These are phyloP conservation scores for Kazachstania bromeliacearum DNA, from an alignment of 805 yeast species.

Conservation along the genomic window DNA sequence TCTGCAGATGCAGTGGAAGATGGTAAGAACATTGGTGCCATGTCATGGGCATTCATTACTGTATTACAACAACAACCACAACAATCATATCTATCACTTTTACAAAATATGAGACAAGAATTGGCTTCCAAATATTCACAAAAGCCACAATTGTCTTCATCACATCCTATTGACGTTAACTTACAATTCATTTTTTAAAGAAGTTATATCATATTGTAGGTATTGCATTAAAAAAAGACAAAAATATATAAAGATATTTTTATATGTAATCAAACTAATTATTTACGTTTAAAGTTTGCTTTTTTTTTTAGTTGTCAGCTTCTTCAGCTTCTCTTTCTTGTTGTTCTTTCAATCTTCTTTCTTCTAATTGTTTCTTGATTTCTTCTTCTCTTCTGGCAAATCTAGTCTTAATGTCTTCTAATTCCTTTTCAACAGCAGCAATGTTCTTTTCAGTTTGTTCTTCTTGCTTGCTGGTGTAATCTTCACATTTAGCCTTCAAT, in stretches of 20 bases:
- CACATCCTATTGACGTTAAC: constrained; percentile 70
- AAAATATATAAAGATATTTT: neutral
- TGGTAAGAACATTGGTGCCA: constrained; percentile 71
- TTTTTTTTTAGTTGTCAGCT: neutral
- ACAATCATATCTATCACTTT: constrained; percentile 58
- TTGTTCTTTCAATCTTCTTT: constrained; percentile 25
- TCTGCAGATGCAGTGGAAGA: constrained; percentile 72
- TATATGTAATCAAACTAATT: too few relatives aligned
- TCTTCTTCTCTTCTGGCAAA: constrained; percentile 38
- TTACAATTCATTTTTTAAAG: constrained; percentile 38
- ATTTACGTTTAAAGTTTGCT: too few relatives aligned
- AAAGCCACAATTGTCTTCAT: constrained; percentile 72
- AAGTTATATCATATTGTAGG: neutral
- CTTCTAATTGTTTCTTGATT: constrained; percentile 26
- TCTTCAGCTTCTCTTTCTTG: constrained; percentile 11
- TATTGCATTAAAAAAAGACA: neutral
- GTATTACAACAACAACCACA: constrained; percentile 52
- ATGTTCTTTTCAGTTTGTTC: constrained; percentile 70
- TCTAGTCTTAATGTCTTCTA: constrained; percentile 54
- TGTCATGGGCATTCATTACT: constrained; percentile 68
- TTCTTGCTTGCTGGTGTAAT: constrained; percentile 64
- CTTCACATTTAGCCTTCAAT: constrained; percentile 62
- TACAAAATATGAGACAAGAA: constrained; percentile 60
- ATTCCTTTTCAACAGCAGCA: constrained; percentile 66
- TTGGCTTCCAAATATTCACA: constrained; percentile 61